Percentiles rank a stretch among this genome's conserved stretches.
phyloP scores from a whole-genome alignment of 1,139 yeast species.

The Blastobotrys capitulatus region DNA sequence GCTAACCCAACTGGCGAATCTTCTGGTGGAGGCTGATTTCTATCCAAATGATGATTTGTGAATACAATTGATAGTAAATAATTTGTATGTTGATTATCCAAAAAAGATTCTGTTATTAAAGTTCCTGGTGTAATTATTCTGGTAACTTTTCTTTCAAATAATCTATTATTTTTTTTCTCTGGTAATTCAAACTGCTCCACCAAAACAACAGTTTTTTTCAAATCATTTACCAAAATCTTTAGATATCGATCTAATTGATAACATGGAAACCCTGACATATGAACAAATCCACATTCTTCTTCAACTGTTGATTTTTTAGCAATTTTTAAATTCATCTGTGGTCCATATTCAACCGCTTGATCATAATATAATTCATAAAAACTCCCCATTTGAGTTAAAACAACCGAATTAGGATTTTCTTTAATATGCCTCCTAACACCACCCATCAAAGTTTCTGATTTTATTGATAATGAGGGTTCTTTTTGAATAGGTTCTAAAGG shows the following conservation, averaged over 20 bases:
- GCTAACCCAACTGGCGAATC: conserved; percentile 60
- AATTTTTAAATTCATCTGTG: conserved; percentile 58
- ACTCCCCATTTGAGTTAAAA: conserved; percentile 83
- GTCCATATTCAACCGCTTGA: conserved; percentile 73
- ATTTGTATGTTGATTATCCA: conserved; percentile 68
- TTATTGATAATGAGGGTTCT: background rate
- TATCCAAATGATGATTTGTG: conserved; percentile 18
- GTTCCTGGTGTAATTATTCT: conserved; percentile 92
- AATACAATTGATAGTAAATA: conserved; percentile 53
- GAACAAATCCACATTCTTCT: conserved; percentile 42
- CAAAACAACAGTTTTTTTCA: conserved; percentile 68
- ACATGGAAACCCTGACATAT: conserved; percentile 92
- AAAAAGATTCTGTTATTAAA: conserved; percentile 75
- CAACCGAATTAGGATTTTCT: conserved; percentile 59
- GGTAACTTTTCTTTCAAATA: conserved; percentile 52
- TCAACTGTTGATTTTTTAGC: conserved; percentile 40
- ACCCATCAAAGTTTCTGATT: conserved; percentile 4
- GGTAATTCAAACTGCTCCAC: conserved; percentile 52
- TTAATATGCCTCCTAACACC: conserved; percentile 41
- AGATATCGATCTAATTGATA: conserved; percentile 67
- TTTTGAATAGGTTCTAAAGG: background rate
- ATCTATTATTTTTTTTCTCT: conserved; percentile 2
- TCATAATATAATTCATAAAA: conserved; percentile 73
- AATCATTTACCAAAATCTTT: conserved; percentile 63
- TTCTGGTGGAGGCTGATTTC: conserved; percentile 21